Conservation (phyloP, 1,139 yeast genomes). For the Williopsis jadinii region DNA sequence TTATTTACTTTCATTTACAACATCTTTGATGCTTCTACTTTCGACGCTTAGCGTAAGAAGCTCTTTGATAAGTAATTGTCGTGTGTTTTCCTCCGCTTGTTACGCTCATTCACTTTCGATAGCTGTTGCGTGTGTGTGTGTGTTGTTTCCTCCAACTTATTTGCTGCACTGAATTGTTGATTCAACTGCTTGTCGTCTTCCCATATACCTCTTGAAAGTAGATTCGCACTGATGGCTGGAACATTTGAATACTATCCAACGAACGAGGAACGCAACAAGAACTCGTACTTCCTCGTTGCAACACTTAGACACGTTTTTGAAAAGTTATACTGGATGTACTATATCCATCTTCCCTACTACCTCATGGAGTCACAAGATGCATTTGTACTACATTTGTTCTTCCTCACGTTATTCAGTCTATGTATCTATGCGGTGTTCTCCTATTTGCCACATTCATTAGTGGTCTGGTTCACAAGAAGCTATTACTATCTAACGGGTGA, state of each 20-base stretch:
- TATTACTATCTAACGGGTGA: slow-evolving; percentile 26
- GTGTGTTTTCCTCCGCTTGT: too few species aligned
- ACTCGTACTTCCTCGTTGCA: slow-evolving; percentile 14
- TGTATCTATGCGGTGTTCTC: slow-evolving; percentile 23
- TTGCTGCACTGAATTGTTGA: too few species aligned
- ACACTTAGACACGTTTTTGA: slow-evolving; percentile 16
- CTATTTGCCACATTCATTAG: slow-evolving; percentile 20
- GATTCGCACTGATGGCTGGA: slow-evolving; percentile 15
- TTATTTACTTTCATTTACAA: too few species aligned
- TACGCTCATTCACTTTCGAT: too few species aligned
- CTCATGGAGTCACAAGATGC: slow-evolving; percentile 34
- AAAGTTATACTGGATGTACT: slow-evolving; percentile 33
- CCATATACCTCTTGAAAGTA: too few species aligned
- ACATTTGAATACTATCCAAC: slow-evolving; percentile 21
- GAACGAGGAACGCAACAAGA: slow-evolving; percentile 18
- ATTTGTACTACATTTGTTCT: slow-evolving; percentile 28
- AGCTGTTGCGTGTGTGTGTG: too few species aligned
- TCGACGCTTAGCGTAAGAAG: too few species aligned
- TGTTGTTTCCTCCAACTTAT: too few species aligned
- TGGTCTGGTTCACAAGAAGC: slow-evolving; percentile 19
- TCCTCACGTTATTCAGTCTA: slow-evolving; percentile 24
- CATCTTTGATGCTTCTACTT: too few species aligned
- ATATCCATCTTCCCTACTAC: slow-evolving; percentile 34
- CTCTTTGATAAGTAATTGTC: too few species aligned
- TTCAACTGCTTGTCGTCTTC: too few species aligned